Percentiles rank a stretch among this genome's conserved stretches.
phyloP scores from a whole-genome alignment of 805 yeast species.

The Candida loeiensis region DNA sequence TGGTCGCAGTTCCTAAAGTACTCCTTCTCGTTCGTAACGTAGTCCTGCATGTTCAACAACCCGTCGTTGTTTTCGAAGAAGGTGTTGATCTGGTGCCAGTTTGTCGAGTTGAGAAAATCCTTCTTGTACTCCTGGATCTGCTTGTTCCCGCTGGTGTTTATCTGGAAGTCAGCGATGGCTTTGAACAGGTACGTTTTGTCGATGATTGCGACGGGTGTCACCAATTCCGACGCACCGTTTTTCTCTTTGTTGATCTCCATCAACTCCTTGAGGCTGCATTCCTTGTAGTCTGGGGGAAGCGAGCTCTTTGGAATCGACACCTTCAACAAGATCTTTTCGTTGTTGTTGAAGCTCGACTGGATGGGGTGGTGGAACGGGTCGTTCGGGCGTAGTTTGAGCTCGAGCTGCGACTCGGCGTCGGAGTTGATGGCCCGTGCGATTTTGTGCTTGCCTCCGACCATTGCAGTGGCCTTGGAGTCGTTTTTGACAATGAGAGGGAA shows the following conservation, averaged over 20 bases:
- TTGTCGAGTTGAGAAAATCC: slow-evolving; percentile 21
- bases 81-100: slow-evolving; percentile 22
- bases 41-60: slow-evolving; percentile 27
- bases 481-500: slow-evolving; percentile 70
- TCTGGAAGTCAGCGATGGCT: slow-evolving; percentile 86
- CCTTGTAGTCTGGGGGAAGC: slow-evolving; percentile 36
- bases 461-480: slow-evolving; percentile 55
- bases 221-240: slow-evolving; percentile 30
- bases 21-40: slow-evolving; percentile 15
- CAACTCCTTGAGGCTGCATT: slow-evolving; percentile 43
- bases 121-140: slow-evolving; percentile 27
- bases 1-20: slow-evolving; percentile 37
- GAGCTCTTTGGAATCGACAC: slow-evolving; percentile 57
- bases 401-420: slow-evolving; percentile 35
- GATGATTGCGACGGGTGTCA: slow-evolving; percentile 64
- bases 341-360: slow-evolving; percentile 47
- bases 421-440: slow-evolving; percentile 41
- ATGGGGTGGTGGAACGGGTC: slow-evolving; percentile 60
- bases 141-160: slow-evolving; percentile 52
- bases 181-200: slow-evolving; percentile 72
- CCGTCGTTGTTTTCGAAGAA: slow-evolving; percentile 23
- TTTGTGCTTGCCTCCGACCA: slow-evolving; percentile 62
- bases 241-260: slow-evolving; percentile 24
- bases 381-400: slow-evolving; percentile 33
- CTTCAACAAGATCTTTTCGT: slow-evolving; percentile 58